Evolutionary conservation across 805 yeast species (phyloP).

Genomic region (Yamadazyma kitorensis): DNA sequence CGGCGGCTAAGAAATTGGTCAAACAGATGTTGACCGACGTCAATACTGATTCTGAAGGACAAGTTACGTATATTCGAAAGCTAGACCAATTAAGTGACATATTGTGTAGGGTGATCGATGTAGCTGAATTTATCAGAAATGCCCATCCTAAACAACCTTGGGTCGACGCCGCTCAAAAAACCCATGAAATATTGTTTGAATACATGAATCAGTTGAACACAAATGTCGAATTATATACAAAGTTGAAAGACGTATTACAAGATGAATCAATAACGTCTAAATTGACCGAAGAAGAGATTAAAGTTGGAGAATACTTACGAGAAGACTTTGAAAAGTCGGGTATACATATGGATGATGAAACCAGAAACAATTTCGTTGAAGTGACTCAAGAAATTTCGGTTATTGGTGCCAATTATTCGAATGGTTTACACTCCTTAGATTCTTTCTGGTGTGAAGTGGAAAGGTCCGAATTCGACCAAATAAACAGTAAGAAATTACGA

Average conservation of each 20-base stretch:
- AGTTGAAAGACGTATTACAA: slow-evolving; percentile 54
- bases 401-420: slow-evolving; percentile 73
- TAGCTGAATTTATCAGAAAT: slow-evolving; percentile 88
- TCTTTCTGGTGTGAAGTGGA: slow-evolving; percentile 37
- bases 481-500: slow-evolving; percentile 20
- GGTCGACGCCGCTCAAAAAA: slow-evolving; percentile 77
- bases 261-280: slow-evolving; percentile 26
- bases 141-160: slow-evolving; percentile 76
- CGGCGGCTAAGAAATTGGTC: slow-evolving; percentile 61
- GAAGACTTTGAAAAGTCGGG: slow-evolving; percentile 92
- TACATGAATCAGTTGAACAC: slow-evolving; percentile 93
- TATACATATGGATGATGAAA: slow-evolving; percentile 66
- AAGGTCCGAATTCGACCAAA: slow-evolving; percentile 25
- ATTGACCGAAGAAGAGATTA: slow-evolving; percentile 70
- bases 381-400: slow-evolving; percentile 79
- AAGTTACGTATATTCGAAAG: slow-evolving; percentile 51
- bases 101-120: slow-evolving; percentile 87
- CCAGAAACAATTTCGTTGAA: slow-evolving; percentile 68
- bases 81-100: slow-evolving; percentile 85
- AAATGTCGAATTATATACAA: slow-evolving; percentile 63
- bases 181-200: slow-evolving; percentile 86
- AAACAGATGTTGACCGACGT: slow-evolving; percentile 45
- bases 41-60: slow-evolving; percentile 40
- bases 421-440: slow-evolving; percentile 39
- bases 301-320: slow-evolving; percentile 76